Conservation (phyloP, 2,329 filamentous ascomycete species). For the Colletotrichum spaethianum region DNA sequence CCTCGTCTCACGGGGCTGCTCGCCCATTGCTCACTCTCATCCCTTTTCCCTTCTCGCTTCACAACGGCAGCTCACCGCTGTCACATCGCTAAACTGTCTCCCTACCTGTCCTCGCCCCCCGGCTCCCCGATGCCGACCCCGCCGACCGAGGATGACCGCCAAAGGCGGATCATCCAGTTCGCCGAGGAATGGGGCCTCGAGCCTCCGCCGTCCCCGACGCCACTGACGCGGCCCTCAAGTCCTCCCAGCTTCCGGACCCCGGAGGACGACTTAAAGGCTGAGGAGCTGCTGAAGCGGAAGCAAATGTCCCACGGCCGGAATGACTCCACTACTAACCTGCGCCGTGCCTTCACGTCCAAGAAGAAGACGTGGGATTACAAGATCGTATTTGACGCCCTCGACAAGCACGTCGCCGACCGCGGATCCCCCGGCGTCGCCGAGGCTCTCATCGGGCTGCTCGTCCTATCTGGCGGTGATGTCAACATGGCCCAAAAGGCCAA, state of each 20-base stretch:
- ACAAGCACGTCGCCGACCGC: slow-evolving; percentile 62
- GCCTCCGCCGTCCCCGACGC: slow-evolving; percentile 56
- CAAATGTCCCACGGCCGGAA: slow-evolving; percentile 51
- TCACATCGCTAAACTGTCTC: slow-evolving; percentile 27
- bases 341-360: slow-evolving; percentile 61
- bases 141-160: slow-evolving; percentile 51
- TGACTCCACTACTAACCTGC: slow-evolving; percentile 48
- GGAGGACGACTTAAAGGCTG: slow-evolving; percentile 66
- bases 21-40: slow-evolving; percentile 7
- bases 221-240: slow-evolving; percentile 58
- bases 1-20: slow-evolving; percentile 12
- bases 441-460: slow-evolving; percentile 66
- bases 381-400: slow-evolving; percentile 67
- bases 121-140: slow-evolving; percentile 38
- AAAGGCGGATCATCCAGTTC: slow-evolving; percentile 64
- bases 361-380: slow-evolving; percentile 67
- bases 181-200: slow-evolving; percentile 65
- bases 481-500: slow-evolving; percentile 63
- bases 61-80: not conserved
- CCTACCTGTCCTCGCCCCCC: slow-evolving; percentile 7
- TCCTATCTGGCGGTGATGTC: slow-evolving; percentile 64
- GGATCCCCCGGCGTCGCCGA: slow-evolving; percentile 70
- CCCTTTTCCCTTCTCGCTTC: not conserved
- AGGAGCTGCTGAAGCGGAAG: slow-evolving; percentile 66
- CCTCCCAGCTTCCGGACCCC: slow-evolving; percentile 60